Evolutionary conservation across 805 yeast genomes (phyloP), one percentile per base, ranked within the genome.

Genomic region (Sugiyamaella valdiviana): DNA sequence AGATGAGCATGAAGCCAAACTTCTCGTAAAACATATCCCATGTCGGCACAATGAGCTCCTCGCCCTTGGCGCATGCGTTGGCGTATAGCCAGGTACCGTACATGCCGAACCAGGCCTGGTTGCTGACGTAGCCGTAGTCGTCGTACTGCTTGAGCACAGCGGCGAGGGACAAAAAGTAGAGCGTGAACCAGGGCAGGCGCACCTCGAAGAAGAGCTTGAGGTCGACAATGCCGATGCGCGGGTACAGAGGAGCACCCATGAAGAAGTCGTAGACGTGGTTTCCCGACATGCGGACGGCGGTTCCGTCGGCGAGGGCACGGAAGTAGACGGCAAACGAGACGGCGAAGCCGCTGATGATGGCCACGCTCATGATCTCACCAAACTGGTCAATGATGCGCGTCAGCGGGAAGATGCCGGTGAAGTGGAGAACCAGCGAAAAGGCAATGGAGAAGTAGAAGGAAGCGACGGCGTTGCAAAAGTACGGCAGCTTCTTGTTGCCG

Each of bases 1-100:
- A 93, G 59, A 90, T 80, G 57, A 93, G 78, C 98, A 93, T 90
- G 75, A 93, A 93, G n/a, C 99, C 99, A 61, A 93, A 93, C 71
- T 93, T 93, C 68, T 93, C 99, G 68, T 93, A 93, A 26, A 95
- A 96, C 97, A 93, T 91, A 68, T 93, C 99, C 98, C 99, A 93
- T 16, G 96, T 85, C 59, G 98, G 96, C 54, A 90, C 95, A 65
- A 93, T 93, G 60, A 91, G 74, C 66, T 93, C 98, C 70, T 93
- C 99, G 59, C 98, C 99, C 70, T 93, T 93, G 49, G 95, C 83
- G 69, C 98, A 91, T 2, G 97, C 96, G 63, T 93, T 91, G 52
- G 95, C 96, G 63, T 93, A 93, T 43, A 89, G 72, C 85, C 95
- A 93, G 66, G 91, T 95, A 12, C 95, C 97, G 51, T 84, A 70